Evolutionary conservation across 129 eudicot species (phyloP), one percentile per base, ranked within the genome.

Genomic region (Sambucus nigra): DNA sequence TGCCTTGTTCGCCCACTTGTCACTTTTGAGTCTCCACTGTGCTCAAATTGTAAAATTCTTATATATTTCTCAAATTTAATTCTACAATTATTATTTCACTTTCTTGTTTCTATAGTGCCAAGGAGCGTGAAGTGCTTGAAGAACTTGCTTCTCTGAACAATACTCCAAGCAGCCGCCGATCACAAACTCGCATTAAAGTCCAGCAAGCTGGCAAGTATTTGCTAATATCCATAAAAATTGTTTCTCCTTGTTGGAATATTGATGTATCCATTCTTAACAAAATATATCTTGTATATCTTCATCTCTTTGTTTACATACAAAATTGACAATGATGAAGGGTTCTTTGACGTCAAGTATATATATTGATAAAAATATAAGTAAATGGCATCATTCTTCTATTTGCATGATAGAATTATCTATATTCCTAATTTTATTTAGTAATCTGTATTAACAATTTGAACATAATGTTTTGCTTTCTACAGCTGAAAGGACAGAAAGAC

Each of bases 41-140:
- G 9, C 0, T 22, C 20, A 5, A 17, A 14, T 28, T 54, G 59
- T 31, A 54, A 54, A 16, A 16, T 54, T 54, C 39, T 53, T 23
- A 18, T n/a, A 45, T 5, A n/a, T 45, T 17, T 5, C 22, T 5
- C 7, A 24, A 45, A 45, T 24, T 18, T n/a, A 45, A 17, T 24
- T 18, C 27, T 48, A 33, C 18, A 69, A 23, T 41, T 38, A 1
- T 61, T 22, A 15, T 17, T 1, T 51, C 38, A 27, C 53, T 5
- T 60, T 26, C 25, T 41, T 28, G 50, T 44, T 53, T 22, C n/a
- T 5, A 7, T 71, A 91, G 98, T 68, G 76, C 66, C 2, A 73
- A 71, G 67, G 98, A 91, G 66, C 88, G 89, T 29, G 89, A 91
- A 53, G 76, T 91, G 53, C 95, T 91, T 46, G 94, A 85, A 79